A percentile compares a stretch with the other conserved stretches of the same genome.
phyloP scores from a whole-genome alignment of 139 green algal species.

The Coccomyxa sp. region DNA sequence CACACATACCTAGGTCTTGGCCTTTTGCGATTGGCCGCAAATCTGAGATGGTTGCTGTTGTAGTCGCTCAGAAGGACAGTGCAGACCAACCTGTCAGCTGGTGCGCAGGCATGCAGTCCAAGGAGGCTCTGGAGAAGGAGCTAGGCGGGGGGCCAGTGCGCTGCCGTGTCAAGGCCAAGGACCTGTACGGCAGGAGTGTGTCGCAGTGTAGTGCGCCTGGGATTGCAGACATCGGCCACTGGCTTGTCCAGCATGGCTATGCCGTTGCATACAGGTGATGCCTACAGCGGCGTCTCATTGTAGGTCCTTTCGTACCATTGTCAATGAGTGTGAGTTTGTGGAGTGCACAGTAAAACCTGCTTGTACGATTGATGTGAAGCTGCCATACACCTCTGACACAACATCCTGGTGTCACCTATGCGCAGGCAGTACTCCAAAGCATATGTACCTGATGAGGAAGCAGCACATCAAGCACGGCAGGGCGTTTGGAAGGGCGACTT shows the following conservation, averaged over 20 bases:
- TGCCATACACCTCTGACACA: no score
- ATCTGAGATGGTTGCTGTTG: not conserved
- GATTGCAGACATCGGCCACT: constrained; percentile 54
- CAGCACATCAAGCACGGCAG: constrained; percentile 26
- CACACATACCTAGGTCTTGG: not conserved
- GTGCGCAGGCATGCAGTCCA: constrained; percentile 28
- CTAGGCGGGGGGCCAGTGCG: constrained; percentile 38
- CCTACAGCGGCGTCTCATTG: no score
- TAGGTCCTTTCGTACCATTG: no score
- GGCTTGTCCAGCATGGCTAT: constrained; percentile 64
- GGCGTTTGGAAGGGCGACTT: constrained; percentile 76
- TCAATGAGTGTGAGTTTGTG: no score
- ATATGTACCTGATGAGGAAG: constrained; percentile 61
- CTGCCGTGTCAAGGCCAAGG: constrained; percentile 48
- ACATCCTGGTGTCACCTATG: not conserved
- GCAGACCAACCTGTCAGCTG: no score
- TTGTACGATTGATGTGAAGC: no score
- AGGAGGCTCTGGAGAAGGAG: constrained; percentile 43
- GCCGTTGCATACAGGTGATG: constrained; percentile 71
- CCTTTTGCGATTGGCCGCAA: not conserved
- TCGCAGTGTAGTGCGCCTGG: constrained; percentile 41
- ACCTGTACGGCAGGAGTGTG: constrained; percentile 71
- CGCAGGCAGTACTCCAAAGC: constrained; percentile 67
- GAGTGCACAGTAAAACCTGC: no score
- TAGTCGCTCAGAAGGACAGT: no score